These are phyloP conservation scores for Talaromyces funiculosus DNA, from an alignment of 2,329 filamentous ascomycete genomes.

Conservation along the genomic window DNA sequence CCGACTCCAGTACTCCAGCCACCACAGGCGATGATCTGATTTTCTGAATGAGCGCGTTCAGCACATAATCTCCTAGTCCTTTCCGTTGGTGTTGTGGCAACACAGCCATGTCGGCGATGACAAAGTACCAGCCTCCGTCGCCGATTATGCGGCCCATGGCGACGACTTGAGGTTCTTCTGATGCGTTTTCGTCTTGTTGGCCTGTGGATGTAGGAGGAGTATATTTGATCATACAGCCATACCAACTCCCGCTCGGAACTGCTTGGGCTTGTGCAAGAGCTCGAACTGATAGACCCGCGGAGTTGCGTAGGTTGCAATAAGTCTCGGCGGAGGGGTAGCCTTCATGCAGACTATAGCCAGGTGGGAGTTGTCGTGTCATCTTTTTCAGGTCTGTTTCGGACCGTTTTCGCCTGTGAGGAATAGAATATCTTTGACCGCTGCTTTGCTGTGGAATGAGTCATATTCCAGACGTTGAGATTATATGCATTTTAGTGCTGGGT, in stretches of 20 bases:
- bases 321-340: slow-evolving; percentile 32
- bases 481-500: neutral
- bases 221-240: slow-evolving; percentile 38
- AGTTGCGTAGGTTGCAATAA: slow-evolving; percentile 36
- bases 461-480: neutral
- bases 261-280: slow-evolving; percentile 34
- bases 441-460: neutral
- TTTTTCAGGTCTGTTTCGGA: neutral
- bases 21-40: slow-evolving; percentile 37
- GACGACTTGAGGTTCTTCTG: slow-evolving; percentile 22
- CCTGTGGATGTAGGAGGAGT: neutral
- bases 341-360: slow-evolving; percentile 32
- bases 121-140: slow-evolving; percentile 50
- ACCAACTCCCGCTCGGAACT: slow-evolving; percentile 38
- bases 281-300: slow-evolving; percentile 33
- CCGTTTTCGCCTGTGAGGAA: neutral
- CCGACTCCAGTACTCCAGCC: slow-evolving; percentile 13
- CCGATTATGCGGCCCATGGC: slow-evolving; percentile 50
- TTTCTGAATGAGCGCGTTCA: slow-evolving; percentile 39
- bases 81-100: slow-evolving; percentile 45
- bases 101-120: slow-evolving; percentile 49
- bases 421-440: neutral
- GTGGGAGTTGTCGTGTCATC: slow-evolving; percentile 20
- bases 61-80: slow-evolving; percentile 44
- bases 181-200: neutral